Base-by-base conservation (phyloP, 139 green algal genomes). In the Closterium sp. region DNA sequence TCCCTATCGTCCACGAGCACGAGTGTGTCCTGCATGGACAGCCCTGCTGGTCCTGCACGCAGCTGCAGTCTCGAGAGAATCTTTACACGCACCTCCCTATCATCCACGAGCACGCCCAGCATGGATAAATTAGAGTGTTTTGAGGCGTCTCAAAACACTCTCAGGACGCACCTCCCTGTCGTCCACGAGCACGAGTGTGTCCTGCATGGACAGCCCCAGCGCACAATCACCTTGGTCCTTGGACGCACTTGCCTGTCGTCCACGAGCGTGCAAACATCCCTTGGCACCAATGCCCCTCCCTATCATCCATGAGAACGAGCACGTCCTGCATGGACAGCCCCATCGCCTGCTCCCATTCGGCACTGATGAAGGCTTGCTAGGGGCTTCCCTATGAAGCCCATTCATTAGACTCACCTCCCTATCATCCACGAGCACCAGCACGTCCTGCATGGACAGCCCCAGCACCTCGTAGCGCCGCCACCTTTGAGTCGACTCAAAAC, bases 11-110 rank as follows among this genome's bases (percentile, higher is more conserved):
- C 97, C n/a, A 96, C 94, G 42, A 99, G 94, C 21, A 98, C 93
- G 73, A 98, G 93, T 50, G 96, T 96, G 93, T 99, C 97, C 50
- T 88, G 89, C 45, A 93, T 85, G n/a, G 96, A 94, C 70, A 99
- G 95, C 24, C 92, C 95, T 96, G 95, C n/a, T 92, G 73, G 7
- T 88, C 7, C 38, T 93, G 86, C 6, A 95, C n/a, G 31, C 24
- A 94, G 73, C 38, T 92, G 31, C 70, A 99, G 88, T n/a, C n/a
- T n/a, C n/a, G n/a, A n/a, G n/a, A n/a, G n/a, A n/a, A n/a, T n/a
- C n/a, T n/a, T n/a, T 10, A 96, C 95, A 9, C 96, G 97, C 62
- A 99, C 95, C 92, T 99, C 98, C 1, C 98, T 98, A 96, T 99
- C 98, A 9, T 50, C 38, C 38, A 50, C 38, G 38, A 50, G 5